These are phyloP conservation scores for Aegilops sharonensis DNA, from an alignment of 176 grass and related monocot species.

Conservation along the genomic window DNA sequence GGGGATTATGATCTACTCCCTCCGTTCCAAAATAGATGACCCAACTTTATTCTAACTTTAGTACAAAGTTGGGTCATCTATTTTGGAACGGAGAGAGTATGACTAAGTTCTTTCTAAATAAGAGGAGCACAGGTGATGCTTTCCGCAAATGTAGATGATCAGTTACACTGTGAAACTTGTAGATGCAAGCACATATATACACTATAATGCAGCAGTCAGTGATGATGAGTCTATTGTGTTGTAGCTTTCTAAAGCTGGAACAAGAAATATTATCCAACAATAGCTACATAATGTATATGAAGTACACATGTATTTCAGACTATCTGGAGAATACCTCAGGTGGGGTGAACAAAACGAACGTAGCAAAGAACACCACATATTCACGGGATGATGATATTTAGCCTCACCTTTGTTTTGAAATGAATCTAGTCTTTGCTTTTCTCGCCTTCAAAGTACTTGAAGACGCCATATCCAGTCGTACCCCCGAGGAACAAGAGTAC, in stretches of 20 bases:
- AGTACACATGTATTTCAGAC: no score
- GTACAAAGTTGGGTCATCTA: no score
- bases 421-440: conserved; percentile 62
- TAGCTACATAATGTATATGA: not conserved
- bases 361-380: not conserved
- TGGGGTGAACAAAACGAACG: not conserved
- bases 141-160: not conserved
- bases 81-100: not conserved
- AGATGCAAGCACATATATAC: not conserved
- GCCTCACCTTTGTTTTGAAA: conserved; percentile 10
- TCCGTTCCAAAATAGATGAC: no score
- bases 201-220: not conserved
- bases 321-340: not conserved
- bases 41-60: no score
- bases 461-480: conserved; percentile 70
- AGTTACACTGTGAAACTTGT: not conserved
- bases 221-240: not conserved
- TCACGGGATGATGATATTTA: not conserved
- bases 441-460: conserved; percentile 89
- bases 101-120: not conserved
- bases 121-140: not conserved
- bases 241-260: not conserved
- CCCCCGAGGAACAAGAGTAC: conserved; percentile 70
- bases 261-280: not conserved
- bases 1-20: not conserved